Conservation (phyloP, 2,329 filamentous ascomycete species). For the Ramichloridium luteum region DNA sequence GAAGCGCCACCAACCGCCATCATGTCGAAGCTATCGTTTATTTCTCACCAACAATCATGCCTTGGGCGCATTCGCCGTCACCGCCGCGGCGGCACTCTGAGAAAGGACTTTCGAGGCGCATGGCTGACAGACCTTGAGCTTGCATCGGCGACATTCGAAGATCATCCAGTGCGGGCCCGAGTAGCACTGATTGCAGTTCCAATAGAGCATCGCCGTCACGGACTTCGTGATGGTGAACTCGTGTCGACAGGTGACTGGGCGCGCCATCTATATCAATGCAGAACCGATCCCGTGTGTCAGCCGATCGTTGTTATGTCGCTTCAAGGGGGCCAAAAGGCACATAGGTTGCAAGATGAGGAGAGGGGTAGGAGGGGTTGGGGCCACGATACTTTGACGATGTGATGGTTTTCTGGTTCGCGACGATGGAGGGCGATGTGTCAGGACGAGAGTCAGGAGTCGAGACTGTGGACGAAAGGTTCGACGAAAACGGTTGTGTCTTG, state of each 20-base stretch:
- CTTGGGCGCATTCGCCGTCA: background rate
- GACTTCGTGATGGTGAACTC: slow-evolving; percentile 40
- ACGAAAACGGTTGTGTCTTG: too few species aligned
- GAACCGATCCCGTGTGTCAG: too few species aligned
- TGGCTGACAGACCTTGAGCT: slow-evolving; percentile 38
- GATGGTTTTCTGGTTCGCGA: too few species aligned
- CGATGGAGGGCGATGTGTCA: too few species aligned
- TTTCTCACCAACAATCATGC: background rate
- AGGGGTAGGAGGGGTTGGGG: too few species aligned
- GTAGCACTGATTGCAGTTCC: slow-evolving; percentile 42
- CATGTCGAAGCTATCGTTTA: background rate
- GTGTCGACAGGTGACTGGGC: slow-evolving; percentile 37
- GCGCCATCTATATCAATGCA: slow-evolving; percentile 32
- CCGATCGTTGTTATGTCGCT: too few species aligned
- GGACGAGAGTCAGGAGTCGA: too few species aligned
- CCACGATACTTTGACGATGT: too few species aligned
- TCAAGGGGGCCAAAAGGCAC: too few species aligned
- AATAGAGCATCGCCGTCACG: slow-evolving; percentile 38
- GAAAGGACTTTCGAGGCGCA: slow-evolving; percentile 22
- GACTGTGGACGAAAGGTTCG: too few species aligned
- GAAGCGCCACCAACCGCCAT: background rate
- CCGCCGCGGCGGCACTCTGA: background rate
- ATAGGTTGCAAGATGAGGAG: too few species aligned
- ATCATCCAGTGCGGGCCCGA: slow-evolving; percentile 40
- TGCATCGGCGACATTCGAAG: slow-evolving; percentile 39